Percentiles rank a stretch among this genome's conserved stretches.
Evolutionary conservation across 768 basidiomycete genomes (phyloP).

Genomic region (Hemileccinum rubropunctum): DNA sequence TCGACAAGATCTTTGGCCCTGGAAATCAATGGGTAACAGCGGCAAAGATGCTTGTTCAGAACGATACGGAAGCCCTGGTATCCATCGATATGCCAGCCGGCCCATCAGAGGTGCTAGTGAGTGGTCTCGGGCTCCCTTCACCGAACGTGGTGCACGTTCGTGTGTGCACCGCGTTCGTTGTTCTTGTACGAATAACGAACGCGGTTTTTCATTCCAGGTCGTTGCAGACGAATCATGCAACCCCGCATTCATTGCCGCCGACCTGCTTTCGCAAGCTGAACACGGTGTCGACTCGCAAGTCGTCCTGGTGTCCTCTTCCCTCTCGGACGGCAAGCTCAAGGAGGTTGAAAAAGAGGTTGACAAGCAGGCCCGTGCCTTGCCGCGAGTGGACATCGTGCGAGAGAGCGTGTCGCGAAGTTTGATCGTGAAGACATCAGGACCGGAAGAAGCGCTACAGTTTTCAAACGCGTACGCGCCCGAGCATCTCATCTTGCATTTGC

Average conservation of each 20-base stretch:
- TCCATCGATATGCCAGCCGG: slow-evolving; percentile 99
- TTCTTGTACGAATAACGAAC: slow-evolving; percentile 36
- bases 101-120: slow-evolving; percentile 93
- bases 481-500: slow-evolving; percentile 90
- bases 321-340: slow-evolving; percentile 59
- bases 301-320: slow-evolving; percentile 79
- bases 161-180: slow-evolving; percentile 50
- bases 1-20: slow-evolving; percentile 99
- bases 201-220: slow-evolving; percentile 53
- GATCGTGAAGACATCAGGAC: slow-evolving; percentile 67
- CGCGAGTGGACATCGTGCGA: slow-evolving; percentile 87
- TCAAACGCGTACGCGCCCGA: slow-evolving; percentile 99
- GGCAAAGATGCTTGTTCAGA: slow-evolving; percentile 98
- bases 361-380: slow-evolving; percentile 77
- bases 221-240: slow-evolving; percentile 87
- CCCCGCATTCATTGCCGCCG: slow-evolving; percentile 92
- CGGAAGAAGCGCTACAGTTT: slow-evolving; percentile 80
- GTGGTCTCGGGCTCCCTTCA: slow-evolving; percentile 5
- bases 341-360: slow-evolving; percentile 85
- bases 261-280: slow-evolving; percentile 96
- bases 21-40: slow-evolving; percentile 99
- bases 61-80: slow-evolving; percentile 94
- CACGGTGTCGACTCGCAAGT: slow-evolving; percentile 99
- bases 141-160: slow-evolving; percentile 60
- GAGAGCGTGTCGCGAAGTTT: slow-evolving; percentile 88